Conservation (phyloP, 179 eudicot species). For the Carnegiea gigantea region DNA sequence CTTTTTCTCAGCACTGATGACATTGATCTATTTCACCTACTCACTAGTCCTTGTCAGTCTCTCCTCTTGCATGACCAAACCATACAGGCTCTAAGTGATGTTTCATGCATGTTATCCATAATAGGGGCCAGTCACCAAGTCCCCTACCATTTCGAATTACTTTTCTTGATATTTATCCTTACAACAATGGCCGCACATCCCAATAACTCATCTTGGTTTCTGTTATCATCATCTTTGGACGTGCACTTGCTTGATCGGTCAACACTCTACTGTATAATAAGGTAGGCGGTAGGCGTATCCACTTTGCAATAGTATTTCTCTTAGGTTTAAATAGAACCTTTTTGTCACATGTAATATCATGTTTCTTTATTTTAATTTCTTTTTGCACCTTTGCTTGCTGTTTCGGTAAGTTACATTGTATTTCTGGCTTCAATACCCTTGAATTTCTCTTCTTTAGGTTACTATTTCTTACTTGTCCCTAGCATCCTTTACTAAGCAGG, state of each 20-base stretch:
- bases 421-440: not conserved
- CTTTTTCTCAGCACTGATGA: not conserved
- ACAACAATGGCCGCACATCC: not conserved
- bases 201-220: not conserved
- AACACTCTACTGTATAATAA: not conserved
- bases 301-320: not conserved
- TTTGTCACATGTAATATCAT: not conserved
- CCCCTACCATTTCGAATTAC: not conserved
- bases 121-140: not conserved
- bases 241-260: not conserved
- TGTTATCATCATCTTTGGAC: not conserved
- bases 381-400: not conserved
- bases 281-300: not conserved
- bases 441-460: conserved; percentile 4
- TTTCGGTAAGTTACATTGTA: not conserved
- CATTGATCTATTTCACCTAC: not conserved
- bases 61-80: not conserved
- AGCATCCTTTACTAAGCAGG: conserved; percentile 4
- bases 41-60: not conserved
- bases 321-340: not conserved
- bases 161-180: not conserved
- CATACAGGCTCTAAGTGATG: not conserved
- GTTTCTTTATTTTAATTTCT: not conserved
- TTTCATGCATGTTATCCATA: not conserved
- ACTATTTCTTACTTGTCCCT: not conserved